Evolutionary conservation across 495 filamentous ascomycete species (phyloP).

Genomic region (Monascus purpureus): DNA sequence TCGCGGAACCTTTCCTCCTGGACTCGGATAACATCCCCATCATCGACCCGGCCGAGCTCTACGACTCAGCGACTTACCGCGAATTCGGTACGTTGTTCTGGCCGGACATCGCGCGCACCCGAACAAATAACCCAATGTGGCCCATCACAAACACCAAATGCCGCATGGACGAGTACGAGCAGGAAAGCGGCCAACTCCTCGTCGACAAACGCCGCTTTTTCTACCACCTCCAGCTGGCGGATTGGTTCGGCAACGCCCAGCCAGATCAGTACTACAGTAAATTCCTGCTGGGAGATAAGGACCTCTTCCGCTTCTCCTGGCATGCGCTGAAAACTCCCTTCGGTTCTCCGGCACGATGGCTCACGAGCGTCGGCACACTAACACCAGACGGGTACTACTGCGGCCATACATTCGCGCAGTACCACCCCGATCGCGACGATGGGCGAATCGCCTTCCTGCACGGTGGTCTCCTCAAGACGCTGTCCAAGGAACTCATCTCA

Average conservation of each 20-base stretch:
- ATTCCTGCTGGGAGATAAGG: conserved; percentile 15
- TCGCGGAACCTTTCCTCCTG: conserved; percentile 27
- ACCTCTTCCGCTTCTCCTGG: conserved; percentile 15
- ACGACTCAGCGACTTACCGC: conserved; percentile 10
- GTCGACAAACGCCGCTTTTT: conserved; percentile 11
- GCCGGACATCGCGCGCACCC: conserved; percentile 16
- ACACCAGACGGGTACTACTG: conserved; percentile 4
- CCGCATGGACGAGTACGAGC: conserved; percentile 14
- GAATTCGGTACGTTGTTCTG: conserved; percentile 15
- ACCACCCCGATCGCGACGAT: conserved; percentile 4
- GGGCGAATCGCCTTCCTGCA: conserved; percentile 4
- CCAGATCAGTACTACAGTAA: conserved; percentile 11
- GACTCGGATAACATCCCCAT: conserved; percentile 24
- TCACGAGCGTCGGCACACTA: conserved; percentile 4
- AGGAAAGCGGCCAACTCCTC: conserved; percentile 13
- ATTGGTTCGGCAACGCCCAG: conserved; percentile 10
- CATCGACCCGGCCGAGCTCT: conserved; percentile 12
- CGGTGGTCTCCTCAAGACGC: conserved; percentile 5
- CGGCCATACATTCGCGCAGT: conserved; percentile 6
- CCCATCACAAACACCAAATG: conserved; percentile 12
- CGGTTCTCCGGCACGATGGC: conserved; percentile 4
- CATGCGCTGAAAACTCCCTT: conserved; percentile 11
- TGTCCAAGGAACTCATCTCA: conserved; percentile 2
- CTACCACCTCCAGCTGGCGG: conserved; percentile 8
- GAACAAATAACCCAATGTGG: conserved; percentile 14